Evolutionary conservation across 495 filamentous ascomycete genomes (phyloP).

Genomic region (Friedmanniomyces endolithicus): DNA sequence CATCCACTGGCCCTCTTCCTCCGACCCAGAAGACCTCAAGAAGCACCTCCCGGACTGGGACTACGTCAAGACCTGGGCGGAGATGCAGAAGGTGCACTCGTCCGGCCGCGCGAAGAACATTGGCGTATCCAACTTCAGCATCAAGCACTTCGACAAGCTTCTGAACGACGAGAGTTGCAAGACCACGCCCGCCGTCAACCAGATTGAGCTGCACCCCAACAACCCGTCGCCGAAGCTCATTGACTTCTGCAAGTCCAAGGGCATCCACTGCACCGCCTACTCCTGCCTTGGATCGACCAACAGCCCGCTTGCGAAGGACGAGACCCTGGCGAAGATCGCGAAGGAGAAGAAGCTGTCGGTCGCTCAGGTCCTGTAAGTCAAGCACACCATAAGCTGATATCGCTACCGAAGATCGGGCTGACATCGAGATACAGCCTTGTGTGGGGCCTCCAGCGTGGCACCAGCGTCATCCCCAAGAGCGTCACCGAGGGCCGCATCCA

Average conservation of each 20-base stretch:
- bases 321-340: constrained; percentile 27
- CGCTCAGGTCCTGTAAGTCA: constrained; percentile 27
- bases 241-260: constrained; percentile 42
- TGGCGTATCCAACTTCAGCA: constrained; percentile 42
- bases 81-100: constrained; percentile 69
- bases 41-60: constrained; percentile 60
- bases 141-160: constrained; percentile 47
- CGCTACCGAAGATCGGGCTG: not conserved
- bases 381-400: not conserved
- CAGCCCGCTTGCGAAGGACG: constrained; percentile 30
- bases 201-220: constrained; percentile 83
- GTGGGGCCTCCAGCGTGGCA: constrained; percentile 34
- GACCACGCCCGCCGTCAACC: constrained; percentile 75
- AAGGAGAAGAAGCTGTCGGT: constrained; percentile 28
- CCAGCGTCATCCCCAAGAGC: constrained; percentile 32
- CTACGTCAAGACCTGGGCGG: constrained; percentile 67
- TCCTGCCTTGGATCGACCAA: constrained; percentile 33
- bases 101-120: constrained; percentile 69
- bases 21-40: constrained; percentile 42
- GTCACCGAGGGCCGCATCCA: constrained; percentile 30
- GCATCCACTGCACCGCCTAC: constrained; percentile 34
- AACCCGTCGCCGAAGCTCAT: constrained; percentile 69
- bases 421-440: constrained; percentile 19
- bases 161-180: constrained; percentile 40
- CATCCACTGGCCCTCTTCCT: constrained; percentile 71